These are phyloP conservation scores for Oropetium thomaeum DNA, from an alignment of 176 grass and related monocot genomes.

Conservation along the genomic window DNA sequence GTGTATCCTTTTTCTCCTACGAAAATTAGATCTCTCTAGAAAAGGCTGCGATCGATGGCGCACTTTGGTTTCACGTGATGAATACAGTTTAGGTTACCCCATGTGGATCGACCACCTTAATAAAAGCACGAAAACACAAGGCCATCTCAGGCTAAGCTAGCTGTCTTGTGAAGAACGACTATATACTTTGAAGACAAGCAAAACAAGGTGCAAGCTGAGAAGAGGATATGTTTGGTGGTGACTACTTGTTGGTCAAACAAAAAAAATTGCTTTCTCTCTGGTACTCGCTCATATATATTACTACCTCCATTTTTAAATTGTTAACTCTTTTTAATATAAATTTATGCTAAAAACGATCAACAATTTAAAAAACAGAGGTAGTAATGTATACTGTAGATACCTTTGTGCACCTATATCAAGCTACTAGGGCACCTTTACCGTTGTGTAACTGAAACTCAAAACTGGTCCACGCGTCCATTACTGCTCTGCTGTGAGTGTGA, in stretches of 20 bases:
- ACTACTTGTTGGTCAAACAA: constrained; percentile 22
- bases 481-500: no score
- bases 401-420: neutral
- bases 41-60: constrained; percentile 3
- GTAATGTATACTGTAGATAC: no score
- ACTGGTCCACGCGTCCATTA: neutral
- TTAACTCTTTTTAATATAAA: no score
- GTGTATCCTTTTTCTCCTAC: no score
- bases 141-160: neutral
- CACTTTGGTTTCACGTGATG: neutral
- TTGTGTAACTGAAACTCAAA: constrained; percentile 31
- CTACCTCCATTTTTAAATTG: no score
- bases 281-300: no score
- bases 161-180: constrained; percentile 22
- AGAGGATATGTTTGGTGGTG: constrained; percentile 8
- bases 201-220: constrained; percentile 10
- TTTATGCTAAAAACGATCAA: no score
- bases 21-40: neutral
- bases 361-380: no score
- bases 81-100: neutral
- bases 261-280: no score
- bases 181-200: constrained; percentile 28
- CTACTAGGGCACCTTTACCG: constrained; percentile 29
- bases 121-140: neutral
- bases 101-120: neutral